Conservation (phyloP, 345 rosid species). For the Clarkia xantiana region DNA sequence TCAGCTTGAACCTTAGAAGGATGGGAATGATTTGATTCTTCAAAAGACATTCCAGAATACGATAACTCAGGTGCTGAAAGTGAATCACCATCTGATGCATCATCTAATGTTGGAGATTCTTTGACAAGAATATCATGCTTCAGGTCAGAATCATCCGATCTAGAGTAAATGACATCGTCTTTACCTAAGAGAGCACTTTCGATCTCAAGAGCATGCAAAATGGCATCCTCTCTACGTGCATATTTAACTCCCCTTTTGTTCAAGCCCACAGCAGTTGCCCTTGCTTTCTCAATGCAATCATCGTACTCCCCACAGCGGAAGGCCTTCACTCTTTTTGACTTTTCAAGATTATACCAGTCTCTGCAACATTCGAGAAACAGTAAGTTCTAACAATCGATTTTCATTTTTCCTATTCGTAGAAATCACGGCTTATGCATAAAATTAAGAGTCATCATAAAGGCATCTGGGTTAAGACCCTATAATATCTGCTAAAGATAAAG, state of each 20-base stretch:
- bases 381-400: too few species aligned
- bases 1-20: slow-evolving; percentile 35
- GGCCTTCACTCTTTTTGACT: slow-evolving; percentile 85
- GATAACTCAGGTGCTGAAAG: slow-evolving; percentile 52
- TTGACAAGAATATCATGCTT: slow-evolving; percentile 23
- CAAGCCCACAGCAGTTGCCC: slow-evolving; percentile 54
- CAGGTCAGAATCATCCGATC: slow-evolving; percentile 18
- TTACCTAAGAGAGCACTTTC: slow-evolving; percentile 59
- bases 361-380: slow-evolving; percentile 13
- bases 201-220: slow-evolving; percentile 80
- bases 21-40: slow-evolving; percentile 35
- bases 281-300: slow-evolving; percentile 70
- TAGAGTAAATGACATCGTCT: slow-evolving; percentile 27
- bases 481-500: too few species aligned
- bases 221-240: slow-evolving; percentile 92
- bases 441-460: too few species aligned
- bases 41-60: slow-evolving; percentile 53
- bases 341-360: slow-evolving; percentile 96
- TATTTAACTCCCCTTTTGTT: slow-evolving; percentile 63
- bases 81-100: slow-evolving; percentile 29
- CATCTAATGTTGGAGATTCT: slow-evolving; percentile 34
- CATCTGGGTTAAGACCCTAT: too few species aligned
- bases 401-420: too few species aligned
- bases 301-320: slow-evolving; percentile 97
- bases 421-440: too few species aligned